Conservation (phyloP, 768 basidiomycete species). For the Mycena epipterygia region DNA sequence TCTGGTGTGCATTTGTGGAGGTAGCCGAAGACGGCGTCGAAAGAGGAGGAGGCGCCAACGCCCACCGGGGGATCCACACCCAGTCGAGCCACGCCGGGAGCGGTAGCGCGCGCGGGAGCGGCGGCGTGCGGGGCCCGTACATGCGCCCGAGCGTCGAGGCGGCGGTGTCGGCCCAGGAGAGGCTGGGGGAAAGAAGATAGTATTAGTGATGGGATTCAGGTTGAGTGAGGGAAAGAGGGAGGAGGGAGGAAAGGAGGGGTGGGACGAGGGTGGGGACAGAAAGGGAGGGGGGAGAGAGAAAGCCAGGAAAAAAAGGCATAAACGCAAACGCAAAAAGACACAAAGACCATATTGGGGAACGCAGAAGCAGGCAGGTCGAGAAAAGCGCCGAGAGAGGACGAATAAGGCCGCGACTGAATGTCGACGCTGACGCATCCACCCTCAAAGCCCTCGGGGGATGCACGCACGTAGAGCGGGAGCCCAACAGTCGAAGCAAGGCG, state of each 20-base stretch:
- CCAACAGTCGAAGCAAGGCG: too few relatives aligned
- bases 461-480: too few relatives aligned
- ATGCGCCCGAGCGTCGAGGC: conserved; percentile 94
- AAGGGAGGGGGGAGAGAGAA: background rate
- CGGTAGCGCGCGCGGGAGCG: conserved; percentile 60
- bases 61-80: conserved; percentile 26
- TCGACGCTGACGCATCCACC: too few relatives aligned
- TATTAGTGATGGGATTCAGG: background rate
- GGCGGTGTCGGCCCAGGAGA: conserved; percentile 96
- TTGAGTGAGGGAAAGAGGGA: background rate
- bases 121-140: conserved; percentile 78
- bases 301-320: background rate
- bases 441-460: too few relatives aligned
- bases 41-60: conserved; percentile 69
- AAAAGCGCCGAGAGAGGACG: too few relatives aligned
- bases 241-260: background rate
- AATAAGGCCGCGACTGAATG: too few relatives aligned
- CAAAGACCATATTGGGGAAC: too few relatives aligned
- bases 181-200: conserved; percentile 56
- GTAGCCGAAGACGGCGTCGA: background rate
- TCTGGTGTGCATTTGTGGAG: background rate
- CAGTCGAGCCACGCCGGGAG: conserved; percentile 52
- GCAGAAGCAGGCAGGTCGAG: too few relatives aligned
- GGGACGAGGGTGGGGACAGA: too few relatives aligned
- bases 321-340: too few relatives aligned